Percentiles rank a stretch among this genome's conserved stretches.
Conservation (phyloP, 2,329 filamentous ascomycete genomes). For the Coleophoma eucalyptorum region DNA sequence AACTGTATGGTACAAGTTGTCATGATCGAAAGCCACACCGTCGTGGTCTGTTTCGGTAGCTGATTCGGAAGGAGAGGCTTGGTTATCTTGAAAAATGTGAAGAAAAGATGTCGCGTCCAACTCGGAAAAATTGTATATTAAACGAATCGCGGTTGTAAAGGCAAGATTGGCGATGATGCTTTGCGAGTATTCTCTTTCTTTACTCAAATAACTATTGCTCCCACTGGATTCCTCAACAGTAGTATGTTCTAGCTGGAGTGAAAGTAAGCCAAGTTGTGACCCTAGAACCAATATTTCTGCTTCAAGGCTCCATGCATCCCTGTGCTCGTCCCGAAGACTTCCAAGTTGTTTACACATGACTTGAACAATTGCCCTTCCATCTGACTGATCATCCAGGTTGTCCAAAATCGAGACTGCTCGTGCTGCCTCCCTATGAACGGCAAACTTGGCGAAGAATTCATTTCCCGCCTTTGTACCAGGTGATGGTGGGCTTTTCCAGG, state of each 20-base stretch:
- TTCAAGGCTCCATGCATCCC: conserved; percentile 6
- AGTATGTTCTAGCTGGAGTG: conserved; percentile 4
- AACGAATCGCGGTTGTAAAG: background rate
- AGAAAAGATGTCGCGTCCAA: background rate
- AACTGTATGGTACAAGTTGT: background rate
- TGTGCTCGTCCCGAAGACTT: background rate
- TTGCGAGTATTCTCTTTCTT: background rate
- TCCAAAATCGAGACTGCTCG: background rate
- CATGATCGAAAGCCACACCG: background rate
- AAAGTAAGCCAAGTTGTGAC: conserved; percentile 6
- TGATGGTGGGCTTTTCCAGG: background rate
- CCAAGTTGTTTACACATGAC: conserved; percentile 8
- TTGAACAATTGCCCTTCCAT: conserved; percentile 2
- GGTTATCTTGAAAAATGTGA: background rate
- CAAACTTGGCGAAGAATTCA: background rate
- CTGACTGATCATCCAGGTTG: background rate
- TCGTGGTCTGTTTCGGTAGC: background rate
- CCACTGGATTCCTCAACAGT: background rate
- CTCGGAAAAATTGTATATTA: background rate
- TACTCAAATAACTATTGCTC: background rate
- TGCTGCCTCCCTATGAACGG: background rate
- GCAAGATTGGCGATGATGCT: background rate
- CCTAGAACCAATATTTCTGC: conserved; percentile 6
- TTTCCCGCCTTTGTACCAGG: background rate
- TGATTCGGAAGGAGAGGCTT: background rate